These are phyloP conservation scores for Diaporthe sp. DNA, from an alignment of 2,329 filamentous ascomycete genomes.

Conservation along the genomic window DNA sequence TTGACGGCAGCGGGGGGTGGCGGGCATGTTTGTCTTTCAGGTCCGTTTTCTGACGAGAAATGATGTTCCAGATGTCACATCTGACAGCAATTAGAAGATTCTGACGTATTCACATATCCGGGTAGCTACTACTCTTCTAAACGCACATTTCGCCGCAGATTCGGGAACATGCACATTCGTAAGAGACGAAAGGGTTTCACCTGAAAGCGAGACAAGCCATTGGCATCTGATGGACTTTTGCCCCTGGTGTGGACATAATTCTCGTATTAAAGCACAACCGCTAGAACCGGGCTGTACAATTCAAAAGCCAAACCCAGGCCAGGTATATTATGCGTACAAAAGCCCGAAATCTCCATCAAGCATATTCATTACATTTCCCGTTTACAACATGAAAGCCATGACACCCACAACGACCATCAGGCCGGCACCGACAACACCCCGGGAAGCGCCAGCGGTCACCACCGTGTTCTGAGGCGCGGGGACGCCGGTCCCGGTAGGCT, in stretches of 20 bases:
- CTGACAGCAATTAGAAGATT: no score
- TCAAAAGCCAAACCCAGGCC: not conserved
- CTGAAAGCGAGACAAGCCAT: not conserved
- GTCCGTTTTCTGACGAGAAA: no score
- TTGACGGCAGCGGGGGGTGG: not conserved
- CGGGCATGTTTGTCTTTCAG: not conserved
- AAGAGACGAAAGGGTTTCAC: not conserved
- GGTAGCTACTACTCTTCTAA: no score
- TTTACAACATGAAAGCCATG: constrained; percentile 36
- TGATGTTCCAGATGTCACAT: no score
- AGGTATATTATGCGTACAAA: constrained; percentile 17
- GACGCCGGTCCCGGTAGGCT: constrained; percentile 18
- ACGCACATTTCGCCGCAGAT: not conserved
- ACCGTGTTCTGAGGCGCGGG: constrained; percentile 17
- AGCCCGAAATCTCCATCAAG: not conserved
- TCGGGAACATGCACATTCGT: no score
- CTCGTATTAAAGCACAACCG: not conserved
- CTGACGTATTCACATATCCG: no score
- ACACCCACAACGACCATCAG: constrained; percentile 21
- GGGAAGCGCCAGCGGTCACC: constrained; percentile 34
- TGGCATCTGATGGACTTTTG: not conserved
- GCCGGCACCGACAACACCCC: constrained; percentile 8
- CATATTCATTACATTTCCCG: not conserved
- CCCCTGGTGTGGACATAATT: constrained; percentile 2
- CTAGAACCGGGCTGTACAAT: not conserved